Base-by-base conservation (phyloP, 805 yeast genomes). In the Ogataea parapolymorpha region DNA sequence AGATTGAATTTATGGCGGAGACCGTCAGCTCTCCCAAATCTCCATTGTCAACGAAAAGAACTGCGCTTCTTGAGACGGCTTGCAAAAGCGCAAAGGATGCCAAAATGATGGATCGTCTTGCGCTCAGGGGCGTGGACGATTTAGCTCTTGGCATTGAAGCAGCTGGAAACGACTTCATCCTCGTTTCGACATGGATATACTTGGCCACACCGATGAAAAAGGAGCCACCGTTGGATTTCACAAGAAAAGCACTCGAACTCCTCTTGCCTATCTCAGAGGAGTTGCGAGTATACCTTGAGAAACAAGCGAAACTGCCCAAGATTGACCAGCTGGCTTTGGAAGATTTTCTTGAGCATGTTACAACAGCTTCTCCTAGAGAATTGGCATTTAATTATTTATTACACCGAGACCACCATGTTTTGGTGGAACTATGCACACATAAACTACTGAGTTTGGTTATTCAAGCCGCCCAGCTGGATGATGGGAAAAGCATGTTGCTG, bases 21-120 rank as follows among this genome's bases (percentile, higher is more conserved):
- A 23, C 56, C 39, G 34, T 51, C 10, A 13, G 29, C 3, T 28
- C 37, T 6, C 7, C 26, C 8, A 57, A 54, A 1, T 40, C 52
- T 10, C 37, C 55, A 1, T 14, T 40, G 2, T 33, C 53, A 1
- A 40, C 41, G 6, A 50, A 46, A 3, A 42, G 58, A 17, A 34
- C 48, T 3, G 32, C 45, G 0, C 13, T 65, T 1, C 26, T 65
- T 5, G 69, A 66, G 8, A 37, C 61, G 6, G 53, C 55, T 2
- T 31, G 55, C 23, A 56, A 47, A 26, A 37, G 56, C 5, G 29
- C 49, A 15, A 51, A 50, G 15, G 56, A 53, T 25, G 27, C 26
- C 7, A 47, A 45, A 2, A 60, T 63, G 45, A 11, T 42, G 5
- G 30, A 30, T 8, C 45, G 47, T 32, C 10, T 57, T 2, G 56